phyloP scores from a whole-genome alignment of 768 basidiomycete genomes.

The Hericium coralloides region DNA sequence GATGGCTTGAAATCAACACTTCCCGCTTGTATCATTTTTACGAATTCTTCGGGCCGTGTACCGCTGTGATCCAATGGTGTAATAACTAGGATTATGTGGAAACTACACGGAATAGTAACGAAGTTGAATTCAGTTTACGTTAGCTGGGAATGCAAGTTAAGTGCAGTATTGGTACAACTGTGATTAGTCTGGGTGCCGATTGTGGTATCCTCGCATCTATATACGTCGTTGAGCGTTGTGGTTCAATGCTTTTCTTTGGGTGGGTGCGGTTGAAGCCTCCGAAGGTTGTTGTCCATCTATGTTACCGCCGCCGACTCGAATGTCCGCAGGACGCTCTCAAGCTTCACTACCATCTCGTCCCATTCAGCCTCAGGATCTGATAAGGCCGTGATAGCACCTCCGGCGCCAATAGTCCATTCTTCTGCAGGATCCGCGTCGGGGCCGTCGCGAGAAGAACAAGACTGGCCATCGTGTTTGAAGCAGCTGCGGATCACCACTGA shows the following conservation, averaged over 20 bases:
- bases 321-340: slow-evolving; percentile 63
- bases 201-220: no score
- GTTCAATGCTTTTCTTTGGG: not conserved
- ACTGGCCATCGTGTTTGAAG: slow-evolving; percentile 54
- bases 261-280: not conserved
- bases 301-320: slow-evolving; percentile 34
- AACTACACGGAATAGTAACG: slow-evolving; percentile 9
- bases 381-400: slow-evolving; percentile 94
- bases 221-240: not conserved
- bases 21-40: not conserved
- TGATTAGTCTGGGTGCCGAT: not conserved
- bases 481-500: slow-evolving; percentile 92
- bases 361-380: slow-evolving; percentile 82
- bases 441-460: slow-evolving; percentile 3
- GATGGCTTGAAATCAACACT: slow-evolving; percentile 46
- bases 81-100: not conserved
- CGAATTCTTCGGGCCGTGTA: not conserved
- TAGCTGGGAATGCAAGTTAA: not conserved
- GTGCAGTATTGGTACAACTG: not conserved
- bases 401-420: slow-evolving; percentile 78
- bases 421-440: slow-evolving; percentile 25
- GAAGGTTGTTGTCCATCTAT: not conserved
- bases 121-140: slow-evolving; percentile 29
- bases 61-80: not conserved
- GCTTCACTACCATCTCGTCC: slow-evolving; percentile 91